These are phyloP conservation scores for Massarina eburnea DNA, from an alignment of 2,329 filamentous ascomycete species.

Conservation along the genomic window DNA sequence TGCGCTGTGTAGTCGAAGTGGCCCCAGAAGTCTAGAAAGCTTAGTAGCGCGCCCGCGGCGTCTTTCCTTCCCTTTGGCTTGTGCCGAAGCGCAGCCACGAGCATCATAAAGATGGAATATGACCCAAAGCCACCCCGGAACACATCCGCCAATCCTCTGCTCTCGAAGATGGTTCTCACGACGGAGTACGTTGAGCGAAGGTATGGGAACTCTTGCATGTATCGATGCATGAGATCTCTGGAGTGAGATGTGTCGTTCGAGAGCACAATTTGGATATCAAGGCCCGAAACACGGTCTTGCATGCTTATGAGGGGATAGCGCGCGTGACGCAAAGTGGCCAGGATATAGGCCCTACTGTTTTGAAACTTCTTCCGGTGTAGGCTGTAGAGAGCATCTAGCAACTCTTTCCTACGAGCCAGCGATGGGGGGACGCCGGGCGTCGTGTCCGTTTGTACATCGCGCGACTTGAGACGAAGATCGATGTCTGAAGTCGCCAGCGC, in stretches of 20 bases:
- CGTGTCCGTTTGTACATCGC: conserved; percentile 5
- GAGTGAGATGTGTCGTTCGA: conserved; percentile 45
- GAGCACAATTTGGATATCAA: conserved; percentile 56
- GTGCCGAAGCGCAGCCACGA: conserved; percentile 56
- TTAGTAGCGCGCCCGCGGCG: conserved; percentile 49
- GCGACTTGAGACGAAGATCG: conserved; percentile 47
- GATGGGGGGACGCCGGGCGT: conserved; percentile 17
- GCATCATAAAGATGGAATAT: conserved; percentile 59
- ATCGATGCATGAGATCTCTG: conserved; percentile 49
- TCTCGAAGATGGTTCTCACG: conserved; percentile 53
- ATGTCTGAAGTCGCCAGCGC: conserved; percentile 57
- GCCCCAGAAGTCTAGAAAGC: conserved; percentile 55
- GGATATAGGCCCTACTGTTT: conserved; percentile 11
- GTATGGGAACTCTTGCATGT: conserved; percentile 52
- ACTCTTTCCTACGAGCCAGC: conserved; percentile 7
- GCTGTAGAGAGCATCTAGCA: conserved; percentile 4
- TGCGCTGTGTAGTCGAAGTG: conserved; percentile 48
- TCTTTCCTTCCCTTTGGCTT: conserved; percentile 35
- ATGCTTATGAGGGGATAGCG: conserved; percentile 46
- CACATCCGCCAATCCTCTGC: conserved; percentile 53
- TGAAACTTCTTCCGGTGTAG: conserved; percentile 7
- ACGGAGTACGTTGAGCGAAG: conserved; percentile 54
- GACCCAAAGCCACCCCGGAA: conserved; percentile 54
- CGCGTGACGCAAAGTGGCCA: conserved; percentile 25
- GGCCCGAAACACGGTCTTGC: conserved; percentile 50